A percentile compares a stretch with the other conserved stretches of the same genome.
Evolutionary conservation across 345 rosid species (phyloP).

Genomic region (Rhodamnia rubescens): DNA sequence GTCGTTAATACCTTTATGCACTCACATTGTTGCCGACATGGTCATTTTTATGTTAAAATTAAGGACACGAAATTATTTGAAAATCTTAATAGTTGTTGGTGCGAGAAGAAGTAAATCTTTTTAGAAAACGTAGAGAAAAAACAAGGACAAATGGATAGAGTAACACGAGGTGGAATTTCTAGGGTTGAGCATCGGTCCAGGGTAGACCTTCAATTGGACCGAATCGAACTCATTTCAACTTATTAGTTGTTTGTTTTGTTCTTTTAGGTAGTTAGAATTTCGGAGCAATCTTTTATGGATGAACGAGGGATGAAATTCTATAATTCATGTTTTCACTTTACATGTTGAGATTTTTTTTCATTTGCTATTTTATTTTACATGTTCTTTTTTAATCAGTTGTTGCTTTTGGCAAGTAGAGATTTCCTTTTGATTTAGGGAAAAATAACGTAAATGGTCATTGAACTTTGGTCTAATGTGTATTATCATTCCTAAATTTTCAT

Average conservation of each 20-base stretch:
- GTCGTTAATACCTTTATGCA: not conserved
- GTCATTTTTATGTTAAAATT: not conserved
- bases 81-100: not conserved
- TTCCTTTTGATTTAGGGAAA: not conserved
- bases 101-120: not conserved
- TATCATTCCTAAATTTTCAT: not conserved
- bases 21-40: not conserved
- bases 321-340: not conserved
- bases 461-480: not conserved
- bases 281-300: not conserved
- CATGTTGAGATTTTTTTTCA: not conserved
- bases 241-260: not conserved
- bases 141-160: not conserved
- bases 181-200: not conserved
- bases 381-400: not conserved
- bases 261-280: not conserved
- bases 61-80: not conserved
- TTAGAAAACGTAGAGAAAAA: not conserved
- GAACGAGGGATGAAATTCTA: not conserved
- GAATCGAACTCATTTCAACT: not conserved
- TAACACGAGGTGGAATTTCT: not conserved
- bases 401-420: not conserved
- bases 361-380: not conserved
- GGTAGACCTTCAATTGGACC: not conserved
- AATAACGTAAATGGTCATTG: not conserved